These are phyloP conservation scores for Diaporthe eres DNA, from an alignment of 2,329 filamentous ascomycete genomes.

Conservation along the genomic window DNA sequence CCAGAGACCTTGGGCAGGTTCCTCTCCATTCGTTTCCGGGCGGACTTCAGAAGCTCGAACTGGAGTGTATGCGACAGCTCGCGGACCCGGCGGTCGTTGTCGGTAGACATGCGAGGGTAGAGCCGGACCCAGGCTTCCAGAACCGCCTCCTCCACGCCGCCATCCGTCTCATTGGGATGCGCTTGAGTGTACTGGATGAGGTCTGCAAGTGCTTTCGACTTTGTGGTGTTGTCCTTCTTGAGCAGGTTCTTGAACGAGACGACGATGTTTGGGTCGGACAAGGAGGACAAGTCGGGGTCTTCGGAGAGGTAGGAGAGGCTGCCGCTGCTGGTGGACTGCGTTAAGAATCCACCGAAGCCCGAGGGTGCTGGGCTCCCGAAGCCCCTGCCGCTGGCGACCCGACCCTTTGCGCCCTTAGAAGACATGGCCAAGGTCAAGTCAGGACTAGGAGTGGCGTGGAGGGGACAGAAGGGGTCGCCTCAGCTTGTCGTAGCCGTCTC, in stretches of 20 bases:
- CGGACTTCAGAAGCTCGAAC: conserved; percentile 70
- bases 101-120: conserved; percentile 91
- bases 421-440: conserved; percentile 21
- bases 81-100: conserved; percentile 88
- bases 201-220: conserved; percentile 91
- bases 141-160: conserved; percentile 83
- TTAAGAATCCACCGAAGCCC: conserved; percentile 59
- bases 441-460: neutral
- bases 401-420: conserved; percentile 37
- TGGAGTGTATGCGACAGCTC: conserved; percentile 87
- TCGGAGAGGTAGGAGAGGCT: conserved; percentile 89
- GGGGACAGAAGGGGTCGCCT: neutral
- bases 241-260: conserved; percentile 93
- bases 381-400: conserved; percentile 38
- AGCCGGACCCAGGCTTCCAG: conserved; percentile 90
- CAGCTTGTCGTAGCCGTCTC: neutral
- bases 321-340: conserved; percentile 55
- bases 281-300: conserved; percentile 81
- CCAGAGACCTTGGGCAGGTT: conserved; percentile 83
- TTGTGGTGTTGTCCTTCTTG: conserved; percentile 95
- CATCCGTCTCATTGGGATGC: conserved; percentile 60
- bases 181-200: conserved; percentile 69
- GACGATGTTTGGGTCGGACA: conserved; percentile 85
- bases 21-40: conserved; percentile 86
- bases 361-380: conserved; percentile 43